A percentile compares a stretch with the other conserved stretches of the same genome.
Evolutionary conservation across 2,329 filamentous ascomycete species (phyloP).

Genomic region (Cercospora zeina): DNA sequence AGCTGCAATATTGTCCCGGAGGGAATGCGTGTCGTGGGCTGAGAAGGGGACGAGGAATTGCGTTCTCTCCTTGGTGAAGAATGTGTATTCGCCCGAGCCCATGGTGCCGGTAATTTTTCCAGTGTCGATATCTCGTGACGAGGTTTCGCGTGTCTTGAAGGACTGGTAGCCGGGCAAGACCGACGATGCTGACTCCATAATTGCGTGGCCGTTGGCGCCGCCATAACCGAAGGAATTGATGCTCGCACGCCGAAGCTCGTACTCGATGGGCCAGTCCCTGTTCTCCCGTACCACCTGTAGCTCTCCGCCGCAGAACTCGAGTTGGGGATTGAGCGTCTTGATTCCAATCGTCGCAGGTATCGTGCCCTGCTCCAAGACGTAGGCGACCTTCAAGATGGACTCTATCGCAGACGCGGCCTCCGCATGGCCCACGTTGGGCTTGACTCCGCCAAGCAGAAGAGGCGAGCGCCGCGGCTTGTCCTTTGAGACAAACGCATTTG

Average conservation of each 20-base stretch:
- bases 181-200: constrained; percentile 8
- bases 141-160: neutral
- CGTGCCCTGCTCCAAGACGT: constrained; percentile 30
- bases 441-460: constrained; percentile 34
- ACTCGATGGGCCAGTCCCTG: constrained; percentile 35
- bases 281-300: constrained; percentile 21
- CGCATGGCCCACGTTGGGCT: constrained; percentile 24
- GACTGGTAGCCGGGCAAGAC: constrained; percentile 6
- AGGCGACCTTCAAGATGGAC: constrained; percentile 19
- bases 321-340: constrained; percentile 29
- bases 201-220: constrained; percentile 27
- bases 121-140: neutral
- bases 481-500: constrained; percentile 9
- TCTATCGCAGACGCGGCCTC: constrained; percentile 21
- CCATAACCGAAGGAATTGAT: constrained; percentile 33
- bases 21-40: constrained; percentile 29
- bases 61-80: neutral
- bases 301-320: neutral
- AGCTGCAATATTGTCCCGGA: constrained; percentile 11
- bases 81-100: neutral
- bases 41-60: neutral
- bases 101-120: constrained; percentile 22
- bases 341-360: constrained; percentile 35
- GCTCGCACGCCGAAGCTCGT: constrained; percentile 9
- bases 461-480: neutral